Base-by-base conservation (phyloP, 176 grass and related monocot species). In the Carex littledalei region DNA sequence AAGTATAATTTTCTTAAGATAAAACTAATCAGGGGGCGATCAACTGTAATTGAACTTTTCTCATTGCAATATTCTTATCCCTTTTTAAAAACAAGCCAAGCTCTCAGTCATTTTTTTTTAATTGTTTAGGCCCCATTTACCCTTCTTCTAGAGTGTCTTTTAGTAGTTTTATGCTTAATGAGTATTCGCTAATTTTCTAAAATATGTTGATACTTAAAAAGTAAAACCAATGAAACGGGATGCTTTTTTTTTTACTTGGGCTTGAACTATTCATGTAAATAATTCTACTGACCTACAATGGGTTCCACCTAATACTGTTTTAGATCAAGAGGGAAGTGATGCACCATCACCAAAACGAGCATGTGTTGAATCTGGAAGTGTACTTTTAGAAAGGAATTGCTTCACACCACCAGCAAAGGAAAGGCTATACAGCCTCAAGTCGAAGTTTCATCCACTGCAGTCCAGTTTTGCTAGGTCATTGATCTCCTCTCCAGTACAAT, bases 391-490 rank as follows among this genome's bases (percentile, higher is more conserved):
- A 47, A 72, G 14, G 55, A 89, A 84, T 91, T 86, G 86, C 71
- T 92, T 92, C 65, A 94, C 95, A 59, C 89, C 91, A 58, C 88
- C 92, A 82, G 79, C 75, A 70, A 98, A 93, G 85, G 86, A 98
- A 93, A 87, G 79, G 34, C 78, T 89, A 14, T 74, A 77, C 84
- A 87, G 53, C 65, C 80, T 90, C 67, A 94, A 93, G 81, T 85
- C 89, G 32, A 98, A 93, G 92, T 87, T 83, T 75, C 91, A 86
- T 55, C 83, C 88, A 79, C 95, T 98, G 39, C 88, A 98, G 82
- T 91, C 89, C 8, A 93, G 89, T 86, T 98, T 98, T 87, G 89
- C 91, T 79, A 98, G 95, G 95, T 94, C 11, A 54, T 84, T 87
- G 84, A 18, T 78, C 52, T 87, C 15, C 62, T 87, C 50, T 89